Evolutionary conservation across 805 yeast species (phyloP).

Genomic region (Dipodascopsis uninucleata): DNA sequence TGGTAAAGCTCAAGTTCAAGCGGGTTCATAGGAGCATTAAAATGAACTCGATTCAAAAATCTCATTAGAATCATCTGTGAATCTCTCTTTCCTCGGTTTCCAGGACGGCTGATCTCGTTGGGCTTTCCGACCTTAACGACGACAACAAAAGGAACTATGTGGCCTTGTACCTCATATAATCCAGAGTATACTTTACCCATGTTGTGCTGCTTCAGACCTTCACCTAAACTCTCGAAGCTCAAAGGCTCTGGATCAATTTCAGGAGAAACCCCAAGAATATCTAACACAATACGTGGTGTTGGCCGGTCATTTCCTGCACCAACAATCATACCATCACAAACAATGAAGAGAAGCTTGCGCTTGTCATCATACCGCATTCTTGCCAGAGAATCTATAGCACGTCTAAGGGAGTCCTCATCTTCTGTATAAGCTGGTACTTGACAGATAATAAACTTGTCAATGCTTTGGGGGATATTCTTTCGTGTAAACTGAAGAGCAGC

Average conservation of each 20-base stretch:
- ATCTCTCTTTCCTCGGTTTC: slow-evolving; percentile 64
- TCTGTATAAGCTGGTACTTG: slow-evolving; percentile 61
- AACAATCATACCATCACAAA: slow-evolving; percentile 60
- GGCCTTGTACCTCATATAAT: slow-evolving; percentile 54
- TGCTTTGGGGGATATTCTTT: slow-evolving; percentile 38
- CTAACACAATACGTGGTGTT: slow-evolving; percentile 56
- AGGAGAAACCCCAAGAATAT: slow-evolving; percentile 52
- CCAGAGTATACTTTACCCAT: slow-evolving; percentile 62
- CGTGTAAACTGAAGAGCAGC: slow-evolving; percentile 42
- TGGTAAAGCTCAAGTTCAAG: slow-evolving; percentile 54
- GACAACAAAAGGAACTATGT: slow-evolving; percentile 53
- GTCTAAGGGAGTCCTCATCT: slow-evolving; percentile 52
- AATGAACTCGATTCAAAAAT: slow-evolving; percentile 57
- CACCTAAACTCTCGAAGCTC: slow-evolving; percentile 57
- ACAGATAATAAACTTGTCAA: slow-evolving; percentile 41
- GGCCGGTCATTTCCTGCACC: slow-evolving; percentile 59
- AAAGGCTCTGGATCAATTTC: slow-evolving; percentile 52
- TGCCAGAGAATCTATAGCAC: slow-evolving; percentile 58
- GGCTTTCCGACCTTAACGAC: slow-evolving; percentile 62
- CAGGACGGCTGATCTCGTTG: slow-evolving; percentile 54
- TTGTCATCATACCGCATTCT: slow-evolving; percentile 57
- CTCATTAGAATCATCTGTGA: slow-evolving; percentile 60
- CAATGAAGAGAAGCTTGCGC: slow-evolving; percentile 52
- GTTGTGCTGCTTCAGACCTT: slow-evolving; percentile 59
- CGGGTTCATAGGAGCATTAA: slow-evolving; percentile 57